Conservation (phyloP, 305 asterid species). For the Ajuga reptans region DNA sequence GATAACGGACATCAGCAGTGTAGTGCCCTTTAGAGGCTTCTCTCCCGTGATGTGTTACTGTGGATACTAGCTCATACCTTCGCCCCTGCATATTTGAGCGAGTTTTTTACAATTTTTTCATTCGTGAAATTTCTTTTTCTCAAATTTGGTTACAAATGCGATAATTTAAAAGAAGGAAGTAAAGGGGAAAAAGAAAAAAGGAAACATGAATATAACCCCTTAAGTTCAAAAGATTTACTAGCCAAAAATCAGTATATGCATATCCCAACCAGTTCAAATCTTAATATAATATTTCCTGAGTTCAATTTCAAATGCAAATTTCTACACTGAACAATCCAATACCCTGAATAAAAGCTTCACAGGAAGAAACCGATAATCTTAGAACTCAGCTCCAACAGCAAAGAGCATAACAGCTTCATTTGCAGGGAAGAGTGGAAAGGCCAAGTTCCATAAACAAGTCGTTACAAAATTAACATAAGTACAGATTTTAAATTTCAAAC, state of each 20-base stretch:
- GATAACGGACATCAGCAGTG: conserved; percentile 59
- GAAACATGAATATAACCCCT: background rate
- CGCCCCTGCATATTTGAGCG: conserved; percentile 52
- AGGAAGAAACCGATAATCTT: too few species aligned
- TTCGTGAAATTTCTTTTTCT: too few species aligned
- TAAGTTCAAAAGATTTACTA: background rate
- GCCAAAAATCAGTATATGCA: background rate
- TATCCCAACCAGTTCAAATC: background rate
- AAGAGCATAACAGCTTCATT: background rate
- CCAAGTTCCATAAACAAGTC: background rate
- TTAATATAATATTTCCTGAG: background rate
- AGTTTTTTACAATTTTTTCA: background rate
- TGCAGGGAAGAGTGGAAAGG: background rate
- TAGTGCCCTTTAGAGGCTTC: conserved; percentile 92
- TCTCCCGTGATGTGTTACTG: conserved; percentile 84
- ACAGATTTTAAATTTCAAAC: background rate
- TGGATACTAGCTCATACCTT: conserved; percentile 66
- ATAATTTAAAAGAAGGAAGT: too few species aligned
- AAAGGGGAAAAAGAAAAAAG: background rate
- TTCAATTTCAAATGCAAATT: background rate
- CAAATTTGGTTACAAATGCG: too few species aligned
- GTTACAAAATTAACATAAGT: background rate
- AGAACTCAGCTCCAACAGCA: background rate
- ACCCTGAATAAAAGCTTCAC: too few species aligned
- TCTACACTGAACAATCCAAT: background rate